phyloP scores from a whole-genome alignment of 2,329 filamentous ascomycete genomes.

The Penicillium sp. region DNA sequence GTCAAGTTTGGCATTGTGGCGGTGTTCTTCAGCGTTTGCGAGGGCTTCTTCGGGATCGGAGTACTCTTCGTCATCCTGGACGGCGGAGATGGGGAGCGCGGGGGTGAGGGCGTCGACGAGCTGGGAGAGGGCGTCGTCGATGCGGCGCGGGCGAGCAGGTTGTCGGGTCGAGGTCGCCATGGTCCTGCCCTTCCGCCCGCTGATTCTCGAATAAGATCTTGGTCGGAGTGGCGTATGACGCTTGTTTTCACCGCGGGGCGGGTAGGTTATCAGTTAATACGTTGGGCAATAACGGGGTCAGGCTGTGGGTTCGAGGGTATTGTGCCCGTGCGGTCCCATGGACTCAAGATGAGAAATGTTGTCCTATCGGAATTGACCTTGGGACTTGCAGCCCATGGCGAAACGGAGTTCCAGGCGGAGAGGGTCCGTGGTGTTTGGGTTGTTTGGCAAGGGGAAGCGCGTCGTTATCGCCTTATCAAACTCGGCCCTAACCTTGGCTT shows the following conservation, averaged over 20 bases:
- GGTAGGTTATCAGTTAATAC: neutral
- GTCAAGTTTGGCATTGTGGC: conserved; percentile 35
- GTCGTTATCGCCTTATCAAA: conserved; percentile 13
- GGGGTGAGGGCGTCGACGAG: conserved; percentile 44
- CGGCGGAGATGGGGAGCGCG: conserved; percentile 31
- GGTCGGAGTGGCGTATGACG: neutral
- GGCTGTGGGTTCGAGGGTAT: neutral
- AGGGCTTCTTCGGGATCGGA: conserved; percentile 36
- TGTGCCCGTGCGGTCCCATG: neutral
- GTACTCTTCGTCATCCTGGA: conserved; percentile 29
- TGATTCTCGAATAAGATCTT: conserved; percentile 2
- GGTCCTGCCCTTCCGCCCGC: conserved; percentile 12
- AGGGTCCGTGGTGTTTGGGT: conserved; percentile 19
- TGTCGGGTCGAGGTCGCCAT: conserved; percentile 34
- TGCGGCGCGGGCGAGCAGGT: conserved; percentile 39
- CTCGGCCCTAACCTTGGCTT: neutral
- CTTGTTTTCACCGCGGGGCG: conserved; percentile 1
- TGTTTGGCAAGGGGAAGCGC: conserved; percentile 13
- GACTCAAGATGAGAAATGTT: neutral
- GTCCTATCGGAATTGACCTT: conserved; percentile 1
- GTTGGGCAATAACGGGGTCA: conserved; percentile 1
- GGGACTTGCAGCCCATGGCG: neutral
- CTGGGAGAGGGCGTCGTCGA: conserved; percentile 45
- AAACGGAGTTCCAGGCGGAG: conserved; percentile 4
- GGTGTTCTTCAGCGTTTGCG: conserved; percentile 37